Evolutionary conservation across 768 basidiomycete genomes (phyloP), one percentile per base, ranked within the genome.

Genomic region (Amanita jacksonii): DNA sequence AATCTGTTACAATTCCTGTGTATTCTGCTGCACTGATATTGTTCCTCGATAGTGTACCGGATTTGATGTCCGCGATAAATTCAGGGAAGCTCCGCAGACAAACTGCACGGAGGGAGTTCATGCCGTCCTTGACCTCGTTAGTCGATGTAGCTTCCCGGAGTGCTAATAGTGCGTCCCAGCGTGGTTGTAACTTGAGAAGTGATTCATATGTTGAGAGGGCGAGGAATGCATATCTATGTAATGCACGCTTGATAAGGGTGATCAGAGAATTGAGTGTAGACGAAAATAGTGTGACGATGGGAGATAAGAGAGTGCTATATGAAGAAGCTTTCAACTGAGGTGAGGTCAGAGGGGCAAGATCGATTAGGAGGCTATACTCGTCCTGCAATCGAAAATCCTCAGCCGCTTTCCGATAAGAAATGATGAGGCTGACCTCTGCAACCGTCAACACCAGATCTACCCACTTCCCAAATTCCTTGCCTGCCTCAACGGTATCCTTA

Each of bases 31-130:
- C 78, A 19, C 18, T 60, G 54, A 85, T 83, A 3, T 73, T 70
- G 3, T 72, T 73, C 49, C 69, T 78, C 4, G 74, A 61, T 33
- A 69, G 55, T 2, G 72, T 74, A 1, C 78, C 79, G 48, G 80
- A 57, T 58, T 86, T 86, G 54, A 90, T 61, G 56, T 90, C 85
- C 13, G 78, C 85, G 36, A 91, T 57, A 51, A 85, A 83, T 53
- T 91, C 87, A 0, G 88, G 87, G 58, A 90, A 91, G 41, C 83
- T 87, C 35, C 88, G 69, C 47, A 90, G 60, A 54, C 85, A 87
- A 1, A 88, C 67, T 0, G 72, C 76, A 10, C 83, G 67, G 8
- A 91, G 63, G 4, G 73, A 63, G 40, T 77, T 74, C 5, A 85
- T 53, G 0, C 77, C 79, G 7, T 90, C 88, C 52, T 76, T 81